Evolutionary conservation across 257 asterid species (phyloP), one percentile per base, ranked within the genome.

Genomic region (Ilex asprella): DNA sequence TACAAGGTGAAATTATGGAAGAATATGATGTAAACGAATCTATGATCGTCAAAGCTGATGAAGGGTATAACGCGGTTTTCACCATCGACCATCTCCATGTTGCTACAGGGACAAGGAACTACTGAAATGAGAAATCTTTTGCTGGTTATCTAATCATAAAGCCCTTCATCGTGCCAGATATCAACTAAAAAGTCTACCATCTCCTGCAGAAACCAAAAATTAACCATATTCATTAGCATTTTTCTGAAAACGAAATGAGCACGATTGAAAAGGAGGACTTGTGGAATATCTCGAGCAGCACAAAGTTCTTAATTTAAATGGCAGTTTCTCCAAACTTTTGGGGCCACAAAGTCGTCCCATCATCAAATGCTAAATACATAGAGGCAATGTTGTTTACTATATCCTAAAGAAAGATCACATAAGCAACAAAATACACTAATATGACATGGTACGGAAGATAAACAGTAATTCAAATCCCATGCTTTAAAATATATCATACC

Each of bases 171-270:
- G 0, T 76, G 79, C 98, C 98, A 91, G 47, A 88, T 84, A 73
- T 88, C 98, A 0, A 86, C 96, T 73, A 91, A 73, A 66, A 91
- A 91, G 74, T 88, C 98, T 21, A 84, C 98, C 95, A 91, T 91
- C 66, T 91, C 96, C 96, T 88, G 92, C 64, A 72, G 66, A 50
- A 70, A 56, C 31, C 31, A 57, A 59, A 41, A 53, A 27, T 2
- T 3, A 21, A 7, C 30, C 11, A 15, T 0, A 53, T 7, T 14
- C n/a, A 10, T 7, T 53, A 14, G 2, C 2, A 21, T 53, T 53
- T 2, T 21, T 53, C 10, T 2, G 15, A 8, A 14, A 7, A 21
- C 2, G 15, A 53, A 53, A 6, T 53, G 57, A 3, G 15, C 57
- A 7, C 0, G 5, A 11, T n/a, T 49, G 1, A 12, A 12, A 49